phyloP scores from a whole-genome alignment of 1,284 basidiomycete species.

The Leccinum griseonigrum region DNA sequence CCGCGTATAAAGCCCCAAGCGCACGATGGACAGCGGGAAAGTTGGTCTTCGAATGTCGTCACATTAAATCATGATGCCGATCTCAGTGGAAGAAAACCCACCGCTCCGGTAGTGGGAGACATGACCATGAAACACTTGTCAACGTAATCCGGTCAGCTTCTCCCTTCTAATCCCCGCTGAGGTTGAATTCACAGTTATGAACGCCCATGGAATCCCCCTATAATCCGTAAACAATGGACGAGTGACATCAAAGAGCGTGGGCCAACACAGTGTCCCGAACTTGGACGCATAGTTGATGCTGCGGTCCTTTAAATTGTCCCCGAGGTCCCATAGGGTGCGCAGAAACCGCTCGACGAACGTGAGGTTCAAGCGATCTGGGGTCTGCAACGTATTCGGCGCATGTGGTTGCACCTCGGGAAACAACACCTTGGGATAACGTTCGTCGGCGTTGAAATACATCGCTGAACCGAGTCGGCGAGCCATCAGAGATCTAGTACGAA shows the following conservation, averaged over 20 bases:
- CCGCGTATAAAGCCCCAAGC: constrained; percentile 76
- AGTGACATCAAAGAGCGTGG: constrained; percentile 81
- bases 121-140: constrained; percentile 83
- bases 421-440: constrained; percentile 55
- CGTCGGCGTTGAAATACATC: constrained; percentile 56
- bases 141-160: constrained; percentile 9
- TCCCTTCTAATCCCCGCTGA: constrained; percentile 8
- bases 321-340: constrained; percentile 74
- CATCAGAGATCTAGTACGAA: constrained; percentile 12
- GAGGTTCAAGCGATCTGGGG: constrained; percentile 62
- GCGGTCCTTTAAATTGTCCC: constrained; percentile 66
- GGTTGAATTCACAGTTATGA: constrained; percentile 70
- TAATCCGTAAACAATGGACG: constrained; percentile 78
- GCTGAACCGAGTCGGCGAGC: constrained; percentile 38
- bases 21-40: constrained; percentile 76
- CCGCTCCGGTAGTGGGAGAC: constrained; percentile 83
- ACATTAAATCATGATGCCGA: constrained; percentile 5
- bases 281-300: constrained; percentile 90
- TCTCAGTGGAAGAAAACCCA: constrained; percentile 37
- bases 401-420: constrained; percentile 85
- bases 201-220: constrained; percentile 82
- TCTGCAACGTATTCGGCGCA: constrained; percentile 82
- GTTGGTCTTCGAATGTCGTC: constrained; percentile 61
- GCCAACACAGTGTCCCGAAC: constrained; percentile 79
- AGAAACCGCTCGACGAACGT: constrained; percentile 58